These are phyloP conservation scores for Podaxis carcinomalis DNA, from an alignment of 768 basidiomycete species.

Conservation along the genomic window DNA sequence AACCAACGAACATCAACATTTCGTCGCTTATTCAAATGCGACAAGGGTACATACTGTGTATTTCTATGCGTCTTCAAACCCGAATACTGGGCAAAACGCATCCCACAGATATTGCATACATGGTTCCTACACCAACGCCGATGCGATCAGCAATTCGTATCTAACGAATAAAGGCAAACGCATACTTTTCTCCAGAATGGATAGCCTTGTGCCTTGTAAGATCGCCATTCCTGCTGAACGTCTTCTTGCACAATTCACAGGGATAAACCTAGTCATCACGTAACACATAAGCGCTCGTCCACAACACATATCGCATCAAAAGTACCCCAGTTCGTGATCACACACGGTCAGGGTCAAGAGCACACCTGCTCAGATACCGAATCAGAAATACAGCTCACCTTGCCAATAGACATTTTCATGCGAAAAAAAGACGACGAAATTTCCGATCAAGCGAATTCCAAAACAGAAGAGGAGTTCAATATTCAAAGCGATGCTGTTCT, in stretches of 20 bases:
- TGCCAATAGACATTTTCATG: conserved; percentile 1
- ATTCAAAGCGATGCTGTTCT: neutral
- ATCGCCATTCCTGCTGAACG: conserved; percentile 56
- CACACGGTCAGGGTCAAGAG: neutral
- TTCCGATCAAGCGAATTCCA: neutral
- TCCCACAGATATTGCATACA: conserved; percentile 47
- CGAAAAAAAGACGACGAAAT: neutral
- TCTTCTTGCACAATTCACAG: conserved; percentile 43
- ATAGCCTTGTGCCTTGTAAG: conserved; percentile 50
- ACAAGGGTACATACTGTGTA: conserved; percentile 48
- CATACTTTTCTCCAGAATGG: conserved; percentile 49
- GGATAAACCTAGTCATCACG: conserved; percentile 7
- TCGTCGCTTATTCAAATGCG: neutral
- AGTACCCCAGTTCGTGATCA: neutral
- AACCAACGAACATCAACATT: neutral
- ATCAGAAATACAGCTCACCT: neutral
- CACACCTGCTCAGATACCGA: neutral
- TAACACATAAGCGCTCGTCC: conserved; percentile 17
- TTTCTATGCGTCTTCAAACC: conserved; percentile 63
- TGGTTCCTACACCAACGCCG: conserved; percentile 38
- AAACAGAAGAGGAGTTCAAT: neutral
- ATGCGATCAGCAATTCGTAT: neutral
- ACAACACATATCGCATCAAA: neutral
- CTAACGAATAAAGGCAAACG: neutral
- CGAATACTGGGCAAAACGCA: conserved; percentile 53